A percentile compares a stretch with the other conserved stretches of the same genome.
These are phyloP conservation scores for Hyaloperonospora arabidopsidis DNA, from an alignment of 352 stramenopile genomes.

Conservation along the genomic window DNA sequence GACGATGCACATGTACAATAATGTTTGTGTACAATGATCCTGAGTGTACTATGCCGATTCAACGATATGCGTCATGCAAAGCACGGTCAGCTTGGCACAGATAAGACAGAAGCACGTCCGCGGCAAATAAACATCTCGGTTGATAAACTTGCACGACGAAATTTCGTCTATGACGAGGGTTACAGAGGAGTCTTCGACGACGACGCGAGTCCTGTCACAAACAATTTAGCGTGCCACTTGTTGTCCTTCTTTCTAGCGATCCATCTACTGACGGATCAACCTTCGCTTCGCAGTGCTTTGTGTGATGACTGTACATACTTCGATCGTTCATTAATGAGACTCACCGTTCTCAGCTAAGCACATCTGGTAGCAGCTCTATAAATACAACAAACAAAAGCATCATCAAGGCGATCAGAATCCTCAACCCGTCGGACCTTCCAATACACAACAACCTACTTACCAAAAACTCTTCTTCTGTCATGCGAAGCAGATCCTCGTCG, in stretches of 20 bases:
- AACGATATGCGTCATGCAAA: slow-evolving; percentile 48
- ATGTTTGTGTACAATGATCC: slow-evolving; percentile 34
- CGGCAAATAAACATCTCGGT: slow-evolving; percentile 16
- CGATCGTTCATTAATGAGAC: slow-evolving; percentile 13
- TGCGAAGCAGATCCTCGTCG: slow-evolving; percentile 72
- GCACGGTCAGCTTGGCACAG: slow-evolving; percentile 12
- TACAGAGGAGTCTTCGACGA: slow-evolving; percentile 60
- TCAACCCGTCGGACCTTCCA: not conserved
- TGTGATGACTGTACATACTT: slow-evolving; percentile 21
- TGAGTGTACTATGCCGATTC: slow-evolving; percentile 74
- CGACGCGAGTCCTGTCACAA: slow-evolving; percentile 11
- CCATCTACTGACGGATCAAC: slow-evolving; percentile 3
- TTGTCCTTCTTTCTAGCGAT: slow-evolving; percentile 19
- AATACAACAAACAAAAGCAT: slow-evolving; percentile 4
- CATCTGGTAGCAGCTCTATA: slow-evolving; percentile 66
- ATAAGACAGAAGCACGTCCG: slow-evolving; percentile 1
- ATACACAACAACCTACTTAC: slow-evolving; percentile 22
- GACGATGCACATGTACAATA: too few species aligned
- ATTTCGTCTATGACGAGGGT: slow-evolving; percentile 48
- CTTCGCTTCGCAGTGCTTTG: slow-evolving; percentile 2
- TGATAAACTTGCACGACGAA: slow-evolving; percentile 32
- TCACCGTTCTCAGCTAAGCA: slow-evolving; percentile 29
- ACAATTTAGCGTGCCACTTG: slow-evolving; percentile 13
- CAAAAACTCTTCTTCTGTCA: slow-evolving; percentile 83
- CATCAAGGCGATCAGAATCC: not conserved